Evolutionary conservation across 1,284 basidiomycete genomes (phyloP).

Genomic region (Meripilus lineatus): DNA sequence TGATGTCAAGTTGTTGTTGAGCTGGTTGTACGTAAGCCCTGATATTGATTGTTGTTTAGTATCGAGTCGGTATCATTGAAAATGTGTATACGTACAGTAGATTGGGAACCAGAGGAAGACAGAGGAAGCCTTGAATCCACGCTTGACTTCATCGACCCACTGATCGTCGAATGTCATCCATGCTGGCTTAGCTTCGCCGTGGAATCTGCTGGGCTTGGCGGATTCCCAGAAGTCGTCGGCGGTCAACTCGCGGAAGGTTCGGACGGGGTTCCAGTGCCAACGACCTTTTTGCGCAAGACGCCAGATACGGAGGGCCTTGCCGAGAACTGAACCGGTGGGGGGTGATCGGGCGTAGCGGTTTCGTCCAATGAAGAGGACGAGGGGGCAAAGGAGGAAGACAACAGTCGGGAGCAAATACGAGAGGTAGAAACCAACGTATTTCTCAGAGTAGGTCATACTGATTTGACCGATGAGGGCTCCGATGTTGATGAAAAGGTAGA

Average conservation of each 20-base stretch:
- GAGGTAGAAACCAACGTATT: constrained; percentile 73
- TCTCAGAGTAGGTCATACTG: constrained; percentile 69
- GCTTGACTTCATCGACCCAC: constrained; percentile 81
- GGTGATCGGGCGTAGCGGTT: constrained; percentile 65
- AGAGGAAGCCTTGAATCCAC: constrained; percentile 80
- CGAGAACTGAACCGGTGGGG: constrained; percentile 76
- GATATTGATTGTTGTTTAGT: constrained; percentile 12
- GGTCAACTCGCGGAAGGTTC: constrained; percentile 42
- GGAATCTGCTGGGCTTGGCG: constrained; percentile 61
- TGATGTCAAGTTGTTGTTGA: constrained; percentile 77
- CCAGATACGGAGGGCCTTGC: constrained; percentile 45
- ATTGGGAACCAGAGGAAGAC: constrained; percentile 80
- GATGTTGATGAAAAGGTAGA: constrained; percentile 77
- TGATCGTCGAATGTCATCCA: constrained; percentile 78
- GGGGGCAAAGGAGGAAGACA: constrained; percentile 64
- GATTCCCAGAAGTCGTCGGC: constrained; percentile 75
- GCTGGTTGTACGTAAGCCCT: constrained; percentile 75
- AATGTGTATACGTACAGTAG: constrained; percentile 45
- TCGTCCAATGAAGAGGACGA: constrained; percentile 64
- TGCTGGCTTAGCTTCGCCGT: constrained; percentile 37
- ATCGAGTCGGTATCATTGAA: neutral
- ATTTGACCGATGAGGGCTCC: constrained; percentile 72
- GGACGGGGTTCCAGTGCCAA: constrained; percentile 56
- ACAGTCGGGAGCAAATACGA: constrained; percentile 66
- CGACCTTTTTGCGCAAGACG: constrained; percentile 45